Evolutionary conservation across 192 early-diverging fungal genomes (phyloP).

Genomic region (Backusella tuberculispora): DNA sequence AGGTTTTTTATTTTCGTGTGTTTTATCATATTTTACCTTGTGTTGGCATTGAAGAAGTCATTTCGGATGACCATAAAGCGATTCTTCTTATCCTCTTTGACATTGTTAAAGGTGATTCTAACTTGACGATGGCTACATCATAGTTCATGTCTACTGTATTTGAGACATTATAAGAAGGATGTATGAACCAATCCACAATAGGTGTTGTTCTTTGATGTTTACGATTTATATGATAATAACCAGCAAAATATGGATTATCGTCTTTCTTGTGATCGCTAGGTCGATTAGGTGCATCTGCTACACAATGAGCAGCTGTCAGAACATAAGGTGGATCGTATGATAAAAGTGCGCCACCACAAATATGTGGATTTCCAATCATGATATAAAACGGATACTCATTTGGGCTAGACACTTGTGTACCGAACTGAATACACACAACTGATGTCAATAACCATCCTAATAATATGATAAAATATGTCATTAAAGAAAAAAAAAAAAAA

Average conservation of each 20-base stretch:
- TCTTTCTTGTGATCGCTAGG: background rate
- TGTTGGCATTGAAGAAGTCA: background rate
- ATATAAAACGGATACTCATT: constrained; percentile 34
- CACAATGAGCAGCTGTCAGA: constrained; percentile 40
- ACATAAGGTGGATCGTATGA: constrained; percentile 32
- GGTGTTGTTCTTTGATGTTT: constrained; percentile 11
- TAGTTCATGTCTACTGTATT: constrained; percentile 29
- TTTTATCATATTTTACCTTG: constrained; percentile 19
- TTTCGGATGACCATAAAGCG: constrained; percentile 19
- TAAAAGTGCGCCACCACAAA: constrained; percentile 36
- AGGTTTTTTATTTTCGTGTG: background rate
- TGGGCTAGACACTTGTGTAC: constrained; percentile 25
- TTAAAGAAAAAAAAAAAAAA: constrained; percentile 20
- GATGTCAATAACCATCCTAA: background rate
- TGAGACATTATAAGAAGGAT: constrained; percentile 26
- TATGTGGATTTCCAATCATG: constrained; percentile 34
- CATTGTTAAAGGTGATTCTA: constrained; percentile 18
- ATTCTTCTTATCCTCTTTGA: constrained; percentile 21
- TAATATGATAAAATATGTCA: constrained; percentile 4
- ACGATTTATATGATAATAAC: constrained; percentile 28
- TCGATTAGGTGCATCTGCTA: constrained; percentile 6
- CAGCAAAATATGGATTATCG: constrained; percentile 34
- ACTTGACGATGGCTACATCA: constrained; percentile 35
- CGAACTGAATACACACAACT: constrained; percentile 21
- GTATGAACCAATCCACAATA: constrained; percentile 32